Conservation (phyloP, 768 basidiomycete species). For the Lepiota brunneoincarnata region DNA sequence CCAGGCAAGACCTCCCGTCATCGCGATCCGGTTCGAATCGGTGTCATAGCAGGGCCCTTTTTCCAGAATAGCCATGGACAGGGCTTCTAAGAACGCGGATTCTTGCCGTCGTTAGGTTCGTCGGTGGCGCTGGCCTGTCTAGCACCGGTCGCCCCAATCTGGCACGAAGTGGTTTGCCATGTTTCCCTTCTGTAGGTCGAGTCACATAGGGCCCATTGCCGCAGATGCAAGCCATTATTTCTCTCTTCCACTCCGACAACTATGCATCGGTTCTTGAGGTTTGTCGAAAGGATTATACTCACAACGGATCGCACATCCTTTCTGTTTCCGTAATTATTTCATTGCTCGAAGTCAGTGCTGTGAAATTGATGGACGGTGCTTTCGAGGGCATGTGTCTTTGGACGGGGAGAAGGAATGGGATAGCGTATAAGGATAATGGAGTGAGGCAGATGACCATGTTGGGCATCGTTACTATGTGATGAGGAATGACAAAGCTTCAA, state of each 20-base stretch:
- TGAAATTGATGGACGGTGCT: slow-evolving; percentile 6
- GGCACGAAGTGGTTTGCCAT: too few species aligned
- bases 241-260: slow-evolving; percentile 47
- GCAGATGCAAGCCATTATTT: slow-evolving; percentile 35
- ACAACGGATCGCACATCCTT: slow-evolving; percentile 41
- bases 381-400: slow-evolving; percentile 47
- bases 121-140: slow-evolving; percentile 39
- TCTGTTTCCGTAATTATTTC: slow-evolving; percentile 41
- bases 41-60: slow-evolving; percentile 37
- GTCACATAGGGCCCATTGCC: too few species aligned
- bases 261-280: slow-evolving; percentile 25
- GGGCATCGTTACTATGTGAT: too few species aligned
- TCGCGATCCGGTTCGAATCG: slow-evolving; percentile 48
- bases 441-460: slow-evolving; percentile 38
- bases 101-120: slow-evolving; percentile 41
- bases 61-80: background rate
- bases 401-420: slow-evolving; percentile 38
- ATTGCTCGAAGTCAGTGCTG: slow-evolving; percentile 34
- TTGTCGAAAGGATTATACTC: slow-evolving; percentile 38
- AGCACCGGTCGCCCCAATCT: slow-evolving; percentile 35
- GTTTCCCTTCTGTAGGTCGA: too few species aligned
- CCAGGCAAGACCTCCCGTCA: slow-evolving; percentile 46
- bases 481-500: too few species aligned
- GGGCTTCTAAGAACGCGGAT: slow-evolving; percentile 22
- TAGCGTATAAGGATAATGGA: slow-evolving; percentile 40